phyloP scores from a whole-genome alignment of 2,329 filamentous ascomycete genomes.

The Sphaerulina musiva region DNA sequence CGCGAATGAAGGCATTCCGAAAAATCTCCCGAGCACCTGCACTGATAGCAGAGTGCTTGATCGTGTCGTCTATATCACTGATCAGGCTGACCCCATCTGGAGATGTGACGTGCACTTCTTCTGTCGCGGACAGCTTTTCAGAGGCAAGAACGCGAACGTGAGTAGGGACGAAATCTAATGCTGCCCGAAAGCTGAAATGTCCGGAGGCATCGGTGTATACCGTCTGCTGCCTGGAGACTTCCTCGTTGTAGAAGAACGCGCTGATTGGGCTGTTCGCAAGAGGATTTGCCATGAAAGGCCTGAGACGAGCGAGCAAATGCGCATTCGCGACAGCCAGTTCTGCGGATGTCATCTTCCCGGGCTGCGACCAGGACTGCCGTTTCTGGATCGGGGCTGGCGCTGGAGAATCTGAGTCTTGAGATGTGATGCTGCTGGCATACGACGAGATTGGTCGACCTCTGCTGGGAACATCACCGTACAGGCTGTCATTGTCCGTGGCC shows the following conservation, averaged over 20 bases:
- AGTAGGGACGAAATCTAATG: conserved; percentile 83
- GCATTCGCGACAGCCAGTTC: conserved; percentile 76
- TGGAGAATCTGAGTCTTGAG: conserved; percentile 20
- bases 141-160: conserved; percentile 81
- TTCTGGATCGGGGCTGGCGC: conserved; percentile 39
- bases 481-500: conserved; percentile 38
- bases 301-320: conserved; percentile 78
- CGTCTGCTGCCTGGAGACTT: conserved; percentile 73
- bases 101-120: conserved; percentile 70
- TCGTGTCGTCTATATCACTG: conserved; percentile 95
- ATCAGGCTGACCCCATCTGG: conserved; percentile 81
- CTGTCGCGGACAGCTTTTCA: conserved; percentile 73
- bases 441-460: conserved; percentile 16
- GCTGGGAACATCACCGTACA: conserved; percentile 32
- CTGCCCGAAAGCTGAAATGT: conserved; percentile 74
- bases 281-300: conserved; percentile 83
- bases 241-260: conserved; percentile 89
- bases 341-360: conserved; percentile 61
- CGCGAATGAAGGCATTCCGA: conserved; percentile 87
- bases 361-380: conserved; percentile 45
- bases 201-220: conserved; percentile 81
- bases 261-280: conserved; percentile 72
- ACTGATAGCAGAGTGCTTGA: conserved; percentile 89
- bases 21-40: conserved; percentile 89
- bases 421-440: conserved; percentile 23